These are phyloP conservation scores for Thelonectria blattea DNA, from an alignment of 2,329 filamentous ascomycete species.

Conservation along the genomic window DNA sequence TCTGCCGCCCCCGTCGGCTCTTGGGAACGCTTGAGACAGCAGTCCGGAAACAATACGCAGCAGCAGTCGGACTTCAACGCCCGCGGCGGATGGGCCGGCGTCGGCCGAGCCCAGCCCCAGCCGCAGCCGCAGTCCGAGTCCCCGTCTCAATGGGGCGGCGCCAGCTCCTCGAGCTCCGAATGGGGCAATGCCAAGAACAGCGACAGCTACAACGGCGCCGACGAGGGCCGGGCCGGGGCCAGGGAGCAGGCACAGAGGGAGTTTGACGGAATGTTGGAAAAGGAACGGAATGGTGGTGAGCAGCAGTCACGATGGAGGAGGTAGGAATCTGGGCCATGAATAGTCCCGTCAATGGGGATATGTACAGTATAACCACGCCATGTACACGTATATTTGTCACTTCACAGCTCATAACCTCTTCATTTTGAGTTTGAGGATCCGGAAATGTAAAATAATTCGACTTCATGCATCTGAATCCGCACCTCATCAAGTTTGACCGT, in stretches of 20 bases:
- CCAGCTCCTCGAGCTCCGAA: slow-evolving; percentile 33
- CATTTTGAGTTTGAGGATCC: neutral
- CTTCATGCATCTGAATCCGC: too few species aligned
- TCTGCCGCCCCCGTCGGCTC: slow-evolving; percentile 39
- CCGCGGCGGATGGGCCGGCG: slow-evolving; percentile 23
- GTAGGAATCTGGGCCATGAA: slow-evolving; percentile 17
- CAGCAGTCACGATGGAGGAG: slow-evolving; percentile 37
- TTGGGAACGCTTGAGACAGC: slow-evolving; percentile 54
- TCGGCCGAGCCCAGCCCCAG: slow-evolving; percentile 19
- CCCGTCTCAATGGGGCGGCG: slow-evolving; percentile 36
- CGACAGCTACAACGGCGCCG: slow-evolving; percentile 45
- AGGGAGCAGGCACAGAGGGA: slow-evolving; percentile 57
- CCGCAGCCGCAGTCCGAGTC: slow-evolving; percentile 19
- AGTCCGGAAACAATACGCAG: slow-evolving; percentile 27
- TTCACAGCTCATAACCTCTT: neutral
- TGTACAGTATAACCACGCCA: neutral
- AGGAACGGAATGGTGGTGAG: slow-evolving; percentile 46
- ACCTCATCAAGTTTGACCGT: too few species aligned
- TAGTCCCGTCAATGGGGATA: too few species aligned
- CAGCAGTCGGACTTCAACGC: slow-evolving; percentile 28
- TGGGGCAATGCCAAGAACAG: slow-evolving; percentile 29
- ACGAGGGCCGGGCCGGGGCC: slow-evolving; percentile 46
- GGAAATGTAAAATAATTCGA: neutral
- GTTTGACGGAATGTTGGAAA: slow-evolving; percentile 56
- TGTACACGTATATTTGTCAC: neutral